Percentiles rank a stretch among this genome's conserved stretches.
phyloP scores from a whole-genome alignment of 768 basidiomycete genomes.

The Amanita fuliginea region DNA sequence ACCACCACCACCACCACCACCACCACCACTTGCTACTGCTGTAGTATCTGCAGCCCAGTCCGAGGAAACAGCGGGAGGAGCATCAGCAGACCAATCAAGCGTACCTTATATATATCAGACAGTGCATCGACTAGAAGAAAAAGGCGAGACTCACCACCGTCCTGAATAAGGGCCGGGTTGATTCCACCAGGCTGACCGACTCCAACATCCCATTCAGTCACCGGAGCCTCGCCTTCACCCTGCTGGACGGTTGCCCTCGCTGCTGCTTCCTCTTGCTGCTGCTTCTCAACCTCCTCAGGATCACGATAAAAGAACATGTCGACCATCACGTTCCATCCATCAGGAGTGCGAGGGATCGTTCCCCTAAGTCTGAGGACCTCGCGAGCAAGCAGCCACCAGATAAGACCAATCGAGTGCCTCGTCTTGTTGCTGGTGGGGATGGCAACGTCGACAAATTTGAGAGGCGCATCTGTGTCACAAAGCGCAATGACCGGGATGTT shows the following conservation, averaged over 20 bases:
- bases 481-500: conserved; percentile 99
- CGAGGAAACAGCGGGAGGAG: conserved; percentile 30
- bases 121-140: not conserved
- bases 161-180: conserved; percentile 64
- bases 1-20: conserved; percentile 19
- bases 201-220: conserved; percentile 68
- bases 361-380: conserved; percentile 96
- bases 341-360: conserved; percentile 80
- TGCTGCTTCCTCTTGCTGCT: conserved; percentile 87
- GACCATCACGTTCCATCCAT: conserved; percentile 98
- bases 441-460: conserved; percentile 95
- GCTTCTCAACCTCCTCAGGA: conserved; percentile 98
- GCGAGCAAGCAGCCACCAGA: conserved; percentile 96
- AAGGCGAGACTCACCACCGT: conserved; percentile 36
- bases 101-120: conserved; percentile 29
- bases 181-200: conserved; percentile 60
- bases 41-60: conserved; percentile 73
- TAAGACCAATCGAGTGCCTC: conserved; percentile 91
- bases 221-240: conserved; percentile 37
- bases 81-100: conserved; percentile 79
- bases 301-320: conserved; percentile 99
- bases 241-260: conserved; percentile 67
- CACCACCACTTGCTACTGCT: conserved; percentile 9
- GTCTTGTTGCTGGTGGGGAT: conserved; percentile 99
- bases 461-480: conserved; percentile 96